These are phyloP conservation scores for Colletotrichum sp. DNA, from an alignment of 2,329 filamentous ascomycete species.

Conservation along the genomic window DNA sequence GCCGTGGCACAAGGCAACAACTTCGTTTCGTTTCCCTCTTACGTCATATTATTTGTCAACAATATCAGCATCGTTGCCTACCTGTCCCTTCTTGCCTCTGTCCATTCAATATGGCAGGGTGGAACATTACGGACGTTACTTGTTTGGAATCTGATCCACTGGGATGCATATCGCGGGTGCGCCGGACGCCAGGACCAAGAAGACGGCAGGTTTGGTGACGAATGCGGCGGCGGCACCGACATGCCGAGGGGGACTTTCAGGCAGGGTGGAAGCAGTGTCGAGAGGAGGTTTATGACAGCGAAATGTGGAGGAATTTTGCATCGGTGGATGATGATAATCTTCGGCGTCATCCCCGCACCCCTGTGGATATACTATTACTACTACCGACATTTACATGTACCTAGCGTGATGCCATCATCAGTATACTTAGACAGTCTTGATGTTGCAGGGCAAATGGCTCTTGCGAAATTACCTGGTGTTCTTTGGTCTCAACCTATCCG, in stretches of 20 bases:
- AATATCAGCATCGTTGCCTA: constrained; percentile 10
- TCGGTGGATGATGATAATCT: constrained; percentile 22
- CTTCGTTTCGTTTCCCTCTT: constrained; percentile 20
- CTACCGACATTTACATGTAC: constrained; percentile 21
- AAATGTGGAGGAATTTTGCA: background rate
- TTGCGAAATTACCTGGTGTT: constrained; percentile 3
- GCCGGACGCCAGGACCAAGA: constrained; percentile 11
- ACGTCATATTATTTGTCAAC: constrained; percentile 16
- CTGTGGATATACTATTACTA: constrained; percentile 20
- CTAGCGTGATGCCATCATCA: constrained; percentile 18
- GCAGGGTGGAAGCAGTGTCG: background rate
- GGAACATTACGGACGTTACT: background rate
- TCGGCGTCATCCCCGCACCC: constrained; percentile 14
- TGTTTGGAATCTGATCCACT: constrained; percentile 6
- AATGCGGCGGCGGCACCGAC: background rate
- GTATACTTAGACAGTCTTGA: constrained; percentile 20
- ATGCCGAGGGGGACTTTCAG: background rate
- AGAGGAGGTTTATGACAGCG: background rate
- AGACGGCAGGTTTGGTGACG: background rate
- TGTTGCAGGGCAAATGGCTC: constrained; percentile 5
- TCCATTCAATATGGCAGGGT: background rate
- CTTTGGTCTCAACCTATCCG: background rate
- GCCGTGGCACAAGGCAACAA: constrained; percentile 1
- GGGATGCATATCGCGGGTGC: constrained; percentile 11
- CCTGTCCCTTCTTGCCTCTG: background rate